Evolutionary conservation across 1,139 yeast genomes (phyloP), one percentile per base, ranked within the genome.

Genomic region (Magnusiomyces suaveolens): DNA sequence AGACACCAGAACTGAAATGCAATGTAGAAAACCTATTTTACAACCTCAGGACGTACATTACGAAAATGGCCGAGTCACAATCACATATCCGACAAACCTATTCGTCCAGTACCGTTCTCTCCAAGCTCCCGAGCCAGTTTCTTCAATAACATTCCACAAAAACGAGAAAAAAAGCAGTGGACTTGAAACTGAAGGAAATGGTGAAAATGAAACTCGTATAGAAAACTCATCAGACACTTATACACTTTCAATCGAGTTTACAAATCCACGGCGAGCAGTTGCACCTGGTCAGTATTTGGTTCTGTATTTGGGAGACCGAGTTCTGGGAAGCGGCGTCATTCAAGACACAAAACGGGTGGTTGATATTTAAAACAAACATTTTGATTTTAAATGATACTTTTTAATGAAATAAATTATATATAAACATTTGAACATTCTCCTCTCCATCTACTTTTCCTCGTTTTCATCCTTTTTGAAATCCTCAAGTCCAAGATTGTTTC

Each of bases 261-360:
- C 61, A 24, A 70, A 86, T 41, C 67, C 71, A 38, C 81, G 79
- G 41, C 71, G 90, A 52, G 96, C 96, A 0, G 79, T 92, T 66
- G 92, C 97, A 0, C 88, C 94, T 0, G 98, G 97, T 0, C 98
- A 92, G 66, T 83, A 79, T 61, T 71, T 89, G 24, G 95, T 87
- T 0, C 66, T 90, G 12, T 92, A 90, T 67, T 72, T 76, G 48
- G 79, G 76, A 1, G 83, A 81, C 53, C 72, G 80, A 55, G 84
- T 94, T 0, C 66, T 92, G 20, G 97, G 97, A 0, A 80, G 90
- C 32, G 97, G 97, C 0, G 67, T 74, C 18, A 80, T 82, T 46
- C 48, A 54, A 10, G 18, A 52, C 10, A 18, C 48, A 2, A 25
- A 26, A 23, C 48, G 32, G 24, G 20, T 48, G 12, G 48, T 33